A percentile compares a stretch with the other conserved stretches of the same genome.
Evolutionary conservation across 805 yeast species (phyloP).

Genomic region (Jamesozyma rosinii): DNA sequence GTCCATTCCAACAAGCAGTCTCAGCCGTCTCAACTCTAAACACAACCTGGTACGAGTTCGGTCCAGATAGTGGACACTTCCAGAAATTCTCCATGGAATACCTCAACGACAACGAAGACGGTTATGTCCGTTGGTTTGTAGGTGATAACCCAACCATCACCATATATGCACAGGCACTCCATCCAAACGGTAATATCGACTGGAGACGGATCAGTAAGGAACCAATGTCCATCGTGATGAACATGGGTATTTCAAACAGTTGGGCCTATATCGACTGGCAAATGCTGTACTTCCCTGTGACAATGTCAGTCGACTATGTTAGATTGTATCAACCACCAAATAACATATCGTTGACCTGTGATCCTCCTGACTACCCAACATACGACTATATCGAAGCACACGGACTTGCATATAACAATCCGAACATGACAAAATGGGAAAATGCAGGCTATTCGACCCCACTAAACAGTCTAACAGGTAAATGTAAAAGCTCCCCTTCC

Average conservation of each 20-base stretch:
- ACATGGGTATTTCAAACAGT: conserved; percentile 80
- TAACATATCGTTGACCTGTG: conserved; percentile 60
- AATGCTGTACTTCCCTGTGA: conserved; percentile 64
- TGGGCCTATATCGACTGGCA: conserved; percentile 96
- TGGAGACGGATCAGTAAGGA: conserved; percentile 78
- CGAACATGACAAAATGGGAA: conserved; percentile 67
- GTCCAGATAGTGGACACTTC: conserved; percentile 42
- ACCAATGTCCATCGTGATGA: conserved; percentile 84
- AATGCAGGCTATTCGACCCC: conserved; percentile 67
- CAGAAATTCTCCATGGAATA: conserved; percentile 77
- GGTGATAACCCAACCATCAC: conserved; percentile 75
- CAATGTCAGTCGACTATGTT: conserved; percentile 73
- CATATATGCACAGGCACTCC: conserved; percentile 60
- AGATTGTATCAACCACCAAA: conserved; percentile 80
- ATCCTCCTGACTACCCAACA: conserved; percentile 80
- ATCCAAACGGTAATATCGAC: conserved; percentile 85
- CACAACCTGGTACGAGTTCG: conserved; percentile 70
- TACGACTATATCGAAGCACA: conserved; percentile 70
- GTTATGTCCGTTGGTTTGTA: conserved; percentile 79
- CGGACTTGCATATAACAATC: conserved; percentile 54
- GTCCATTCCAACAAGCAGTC: conserved; percentile 88
- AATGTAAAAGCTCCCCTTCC: conserved; percentile 34
- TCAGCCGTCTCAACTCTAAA: conserved; percentile 76
- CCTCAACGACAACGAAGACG: conserved; percentile 55
- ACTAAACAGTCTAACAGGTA: conserved; percentile 47